Evolutionary conservation across 1,139 yeast genomes (phyloP), one percentile per base, ranked within the genome.

Genomic region (Sugiyamaella xylanicola): DNA sequence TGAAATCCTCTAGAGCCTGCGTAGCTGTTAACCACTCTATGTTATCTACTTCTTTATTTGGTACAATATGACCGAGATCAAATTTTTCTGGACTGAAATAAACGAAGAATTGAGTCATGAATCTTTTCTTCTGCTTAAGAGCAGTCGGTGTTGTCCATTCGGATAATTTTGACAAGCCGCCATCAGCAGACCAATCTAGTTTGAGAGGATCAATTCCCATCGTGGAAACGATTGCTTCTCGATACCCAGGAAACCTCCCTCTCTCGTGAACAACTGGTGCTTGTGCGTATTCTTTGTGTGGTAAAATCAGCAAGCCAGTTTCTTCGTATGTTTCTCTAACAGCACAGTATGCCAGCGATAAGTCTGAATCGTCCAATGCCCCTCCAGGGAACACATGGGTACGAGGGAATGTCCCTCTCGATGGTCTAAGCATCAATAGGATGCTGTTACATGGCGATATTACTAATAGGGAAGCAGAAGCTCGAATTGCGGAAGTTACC

Each of bases 341-440:
- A 2, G 73, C 73, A 32, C 71, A 66, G 55, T 67, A 63, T 20
- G 64, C 61, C 42, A 67, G 56, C 20, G 60, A 57, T 4, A 65
- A 62, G 45, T 70, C 73, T 2, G 61, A 56, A 4, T 60, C 51
- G 32, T 70, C 73, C 5, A 61, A 50, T 2, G 63, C 67, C 2
- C 73, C 73, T 2, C 73, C 73, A 0, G 73, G 73, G 50, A 70
- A 70, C 4, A 69, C 73, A 52, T 68, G 70, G 11, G 65, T 54
- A 16, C 63, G 58, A 2, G 73, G 69, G 50, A 63, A 70, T 1
- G 70, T 51, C 25, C 72, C 72, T 20, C 53, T 60, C 8, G 60
- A 55, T 0, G 73, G 73, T 8, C 73, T 59, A 17, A 64, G 59
- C 66, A 70, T 64, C 43, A 69, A 65, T 41, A 70, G 58, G 4